phyloP scores from a whole-genome alignment of 345 rosid genomes.

The Turnera subulata region DNA sequence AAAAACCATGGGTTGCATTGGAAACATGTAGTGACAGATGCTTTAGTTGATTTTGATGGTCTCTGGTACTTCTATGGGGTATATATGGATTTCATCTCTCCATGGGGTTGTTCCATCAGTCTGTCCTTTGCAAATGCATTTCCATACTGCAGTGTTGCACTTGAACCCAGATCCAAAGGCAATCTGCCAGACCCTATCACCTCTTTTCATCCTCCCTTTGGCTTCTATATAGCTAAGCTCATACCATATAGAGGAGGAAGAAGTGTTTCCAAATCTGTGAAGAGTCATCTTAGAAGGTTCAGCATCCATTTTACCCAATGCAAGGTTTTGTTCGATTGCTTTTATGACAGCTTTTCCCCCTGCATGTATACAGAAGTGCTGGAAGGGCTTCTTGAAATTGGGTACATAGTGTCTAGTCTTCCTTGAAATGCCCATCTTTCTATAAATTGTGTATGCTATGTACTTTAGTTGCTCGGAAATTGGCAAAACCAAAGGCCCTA shows the following conservation, averaged over 20 bases:
- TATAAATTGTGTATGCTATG: background rate
- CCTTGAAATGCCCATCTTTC: background rate
- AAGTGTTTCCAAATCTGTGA: slow-evolving; percentile 13
- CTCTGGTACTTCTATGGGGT: slow-evolving; percentile 6
- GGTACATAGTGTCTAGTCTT: background rate
- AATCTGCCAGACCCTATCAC: slow-evolving; percentile 13
- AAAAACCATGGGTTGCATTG: no score
- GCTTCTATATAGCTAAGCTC: slow-evolving; percentile 1
- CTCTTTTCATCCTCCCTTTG: slow-evolving; percentile 9
- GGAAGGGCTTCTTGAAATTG: slow-evolving; percentile 6
- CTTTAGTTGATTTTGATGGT: background rate
- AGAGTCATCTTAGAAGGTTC: slow-evolving; percentile 13
- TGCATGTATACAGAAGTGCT: slow-evolving; percentile 14
- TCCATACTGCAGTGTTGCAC: slow-evolving; percentile 8
- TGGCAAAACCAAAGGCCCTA: slow-evolving; percentile 10
- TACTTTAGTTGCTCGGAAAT: slow-evolving; percentile 6
- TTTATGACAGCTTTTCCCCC: slow-evolving; percentile 12
- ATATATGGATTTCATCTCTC: background rate
- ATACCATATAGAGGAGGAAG: slow-evolving; percentile 10
- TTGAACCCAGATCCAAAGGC: slow-evolving; percentile 13
- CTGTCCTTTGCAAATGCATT: slow-evolving; percentile 1
- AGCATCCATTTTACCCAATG: slow-evolving; percentile 4
- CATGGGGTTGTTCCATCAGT: background rate
- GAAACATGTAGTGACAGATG: background rate
- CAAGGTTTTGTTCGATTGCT: slow-evolving; percentile 7